Percentiles rank a stretch among this genome's conserved stretches.
phyloP scores from a whole-genome alignment of 2,329 filamentous ascomycete species.

The Chaetomium sp. region DNA sequence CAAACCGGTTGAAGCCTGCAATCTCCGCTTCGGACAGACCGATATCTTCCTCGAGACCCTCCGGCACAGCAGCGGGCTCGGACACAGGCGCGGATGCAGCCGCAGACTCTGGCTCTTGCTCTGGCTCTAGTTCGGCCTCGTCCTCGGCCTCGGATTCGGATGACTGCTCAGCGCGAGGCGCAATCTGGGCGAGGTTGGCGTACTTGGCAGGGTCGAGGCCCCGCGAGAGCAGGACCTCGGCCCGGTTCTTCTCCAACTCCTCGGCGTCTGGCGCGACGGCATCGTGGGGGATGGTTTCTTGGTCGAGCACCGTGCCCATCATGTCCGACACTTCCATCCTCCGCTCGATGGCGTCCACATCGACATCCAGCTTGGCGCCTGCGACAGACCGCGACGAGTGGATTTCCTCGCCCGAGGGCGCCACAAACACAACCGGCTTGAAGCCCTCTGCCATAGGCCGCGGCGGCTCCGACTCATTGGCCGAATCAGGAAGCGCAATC shows the following conservation, averaged over 20 bases:
- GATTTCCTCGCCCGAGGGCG: conserved; percentile 18
- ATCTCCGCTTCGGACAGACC: conserved; percentile 5
- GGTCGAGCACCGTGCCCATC: conserved; percentile 21
- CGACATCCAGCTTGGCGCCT: conserved; percentile 17
- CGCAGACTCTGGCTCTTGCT: background rate
- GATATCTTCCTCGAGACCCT: background rate
- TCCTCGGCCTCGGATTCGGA: too few relatives aligned
- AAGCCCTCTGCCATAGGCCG: conserved; percentile 15
- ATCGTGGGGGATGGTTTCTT: conserved; percentile 22
- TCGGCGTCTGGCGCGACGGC: conserved; percentile 23
- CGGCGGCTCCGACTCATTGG: conserved; percentile 26
- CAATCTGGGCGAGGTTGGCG: background rate
- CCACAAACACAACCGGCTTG: conserved; percentile 20
- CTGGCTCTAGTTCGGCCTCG: too few relatives aligned
- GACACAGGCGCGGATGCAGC: too few relatives aligned
- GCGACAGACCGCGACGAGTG: conserved; percentile 24
- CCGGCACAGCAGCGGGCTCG: too few relatives aligned
- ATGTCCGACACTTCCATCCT: conserved; percentile 19
- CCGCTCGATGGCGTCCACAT: conserved; percentile 14
- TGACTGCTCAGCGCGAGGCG: too few relatives aligned
- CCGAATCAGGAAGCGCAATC: conserved; percentile 43
- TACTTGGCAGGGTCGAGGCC: conserved; percentile 19
- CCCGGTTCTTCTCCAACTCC: conserved; percentile 17
- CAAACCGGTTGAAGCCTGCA: conserved; percentile 14
- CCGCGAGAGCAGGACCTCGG: conserved; percentile 12